Percentiles rank a stretch among this genome's conserved stretches.
Evolutionary conservation across 2,329 filamentous ascomycete species (phyloP).

Genomic region (Alternaria sp.): DNA sequence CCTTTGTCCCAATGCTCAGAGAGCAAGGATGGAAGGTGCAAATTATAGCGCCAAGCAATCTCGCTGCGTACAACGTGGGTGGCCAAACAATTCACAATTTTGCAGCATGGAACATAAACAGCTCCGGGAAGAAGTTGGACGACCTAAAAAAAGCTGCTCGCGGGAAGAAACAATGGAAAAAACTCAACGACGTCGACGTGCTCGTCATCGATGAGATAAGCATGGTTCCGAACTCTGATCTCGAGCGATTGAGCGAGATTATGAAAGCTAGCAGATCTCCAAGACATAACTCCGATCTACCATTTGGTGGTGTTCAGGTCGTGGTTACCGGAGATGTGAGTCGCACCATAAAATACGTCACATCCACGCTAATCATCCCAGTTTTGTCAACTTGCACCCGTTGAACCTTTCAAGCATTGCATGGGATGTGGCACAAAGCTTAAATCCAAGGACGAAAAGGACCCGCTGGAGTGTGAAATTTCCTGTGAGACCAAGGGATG

Average conservation of each 20-base stretch:
- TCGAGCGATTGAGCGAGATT: conserved; percentile 55
- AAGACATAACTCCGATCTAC: too few species aligned
- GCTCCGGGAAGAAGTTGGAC: conserved; percentile 46
- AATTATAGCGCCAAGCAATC: conserved; percentile 66
- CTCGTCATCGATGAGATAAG: conserved; percentile 71
- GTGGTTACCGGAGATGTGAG: conserved; percentile 61
- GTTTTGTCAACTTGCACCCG: conserved; percentile 58
- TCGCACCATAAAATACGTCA: too few species aligned
- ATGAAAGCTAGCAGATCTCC: conserved; percentile 47
- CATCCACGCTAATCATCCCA: too few species aligned
- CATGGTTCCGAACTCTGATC: conserved; percentile 67
- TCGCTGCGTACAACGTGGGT: conserved; percentile 63
- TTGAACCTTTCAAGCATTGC: conserved; percentile 63
- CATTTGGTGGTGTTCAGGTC: conserved; percentile 61
- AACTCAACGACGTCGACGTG: conserved; percentile 57
- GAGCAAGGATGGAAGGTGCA: conserved; percentile 50
- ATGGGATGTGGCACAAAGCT: conserved; percentile 55
- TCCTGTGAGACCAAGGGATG: too few species aligned
- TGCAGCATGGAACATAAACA: too few species aligned
- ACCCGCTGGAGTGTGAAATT: too few species aligned
- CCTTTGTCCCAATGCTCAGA: conserved; percentile 53
- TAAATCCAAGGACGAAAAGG: conserved; percentile 8
- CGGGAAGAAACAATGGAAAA: conserved; percentile 43
- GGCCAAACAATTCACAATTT: conserved; percentile 65
- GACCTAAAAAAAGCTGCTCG: conserved; percentile 43